phyloP scores from a whole-genome alignment of 805 yeast genomes.

The Suhomyces sp. region DNA sequence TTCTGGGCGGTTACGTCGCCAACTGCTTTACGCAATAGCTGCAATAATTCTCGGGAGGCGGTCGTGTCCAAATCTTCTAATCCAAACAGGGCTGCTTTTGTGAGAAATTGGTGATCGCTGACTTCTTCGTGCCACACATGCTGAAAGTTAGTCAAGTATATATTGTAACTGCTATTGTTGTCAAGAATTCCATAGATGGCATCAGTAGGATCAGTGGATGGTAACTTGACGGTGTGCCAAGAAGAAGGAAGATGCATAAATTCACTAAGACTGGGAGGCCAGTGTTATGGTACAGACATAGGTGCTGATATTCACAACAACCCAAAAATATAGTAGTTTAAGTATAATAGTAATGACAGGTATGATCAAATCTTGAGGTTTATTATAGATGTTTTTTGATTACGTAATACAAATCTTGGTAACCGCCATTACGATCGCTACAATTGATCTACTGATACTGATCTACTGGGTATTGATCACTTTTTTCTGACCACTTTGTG shows the following conservation, averaged over 20 bases:
- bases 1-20: not conserved
- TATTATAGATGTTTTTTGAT: not conserved
- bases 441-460: no score
- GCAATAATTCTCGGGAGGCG: not conserved
- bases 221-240: not conserved
- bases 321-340: not conserved
- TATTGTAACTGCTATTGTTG: conserved; percentile 11
- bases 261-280: not conserved
- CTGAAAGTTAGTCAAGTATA: conserved; percentile 26
- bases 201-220: conserved; percentile 1
- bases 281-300: not conserved
- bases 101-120: conserved; percentile 11
- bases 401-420: no score
- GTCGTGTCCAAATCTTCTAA: conserved; percentile 19
- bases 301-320: no score
- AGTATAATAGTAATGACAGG: no score
- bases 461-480: no score
- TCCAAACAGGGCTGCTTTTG: conserved; percentile 23
- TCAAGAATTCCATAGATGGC: conserved; percentile 15
- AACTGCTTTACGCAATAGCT: not conserved
- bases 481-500: no score
- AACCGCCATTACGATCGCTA: no score
- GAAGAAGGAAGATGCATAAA: not conserved
- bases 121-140: conserved; percentile 27
- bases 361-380: no score